A percentile compares a stretch with the other conserved stretches of the same genome.
These are phyloP conservation scores for Colletotrichum neosansevieriae DNA, from an alignment of 2,329 filamentous ascomycete genomes.

Conservation along the genomic window DNA sequence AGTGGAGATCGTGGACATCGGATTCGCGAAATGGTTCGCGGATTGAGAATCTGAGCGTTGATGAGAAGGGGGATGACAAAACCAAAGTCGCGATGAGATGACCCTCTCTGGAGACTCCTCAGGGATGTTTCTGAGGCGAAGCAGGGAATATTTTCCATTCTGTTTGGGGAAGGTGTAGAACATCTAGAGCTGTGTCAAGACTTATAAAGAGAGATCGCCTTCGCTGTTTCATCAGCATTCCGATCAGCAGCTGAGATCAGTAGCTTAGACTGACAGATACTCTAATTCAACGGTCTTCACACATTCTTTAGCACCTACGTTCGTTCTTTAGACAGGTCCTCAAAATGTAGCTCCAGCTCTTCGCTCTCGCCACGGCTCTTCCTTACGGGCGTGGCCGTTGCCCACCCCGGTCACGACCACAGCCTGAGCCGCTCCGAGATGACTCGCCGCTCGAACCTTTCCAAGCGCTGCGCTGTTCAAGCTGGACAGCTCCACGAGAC, in stretches of 20 bases:
- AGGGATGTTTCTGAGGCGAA: constrained; percentile 1
- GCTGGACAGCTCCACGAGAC: too few species aligned
- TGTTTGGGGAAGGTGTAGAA: constrained; percentile 1
- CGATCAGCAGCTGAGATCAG: constrained; percentile 1
- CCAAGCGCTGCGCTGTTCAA: too few species aligned
- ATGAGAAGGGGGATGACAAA: constrained; percentile 11
- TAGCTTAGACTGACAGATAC: not conserved
- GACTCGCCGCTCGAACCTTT: too few species aligned
- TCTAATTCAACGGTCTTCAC: constrained; percentile 7
- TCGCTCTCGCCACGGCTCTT: too few species aligned
- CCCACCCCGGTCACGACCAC: too few species aligned
- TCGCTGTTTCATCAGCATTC: not conserved
- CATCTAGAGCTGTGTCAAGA: not conserved
- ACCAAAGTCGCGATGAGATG: constrained; percentile 24
- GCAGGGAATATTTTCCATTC: constrained; percentile 12
- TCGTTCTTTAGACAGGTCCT: constrained; percentile 1
- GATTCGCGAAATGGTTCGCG: constrained; percentile 18
- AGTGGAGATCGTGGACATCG: constrained; percentile 22
- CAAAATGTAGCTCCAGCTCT: too few species aligned
- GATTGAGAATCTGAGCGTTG: constrained; percentile 14
- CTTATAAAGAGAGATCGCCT: not conserved
- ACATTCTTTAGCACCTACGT: constrained; percentile 2
- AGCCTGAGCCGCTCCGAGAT: too few species aligned
- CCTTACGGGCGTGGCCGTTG: too few species aligned
- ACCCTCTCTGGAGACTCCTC: constrained; percentile 19